Percentiles rank a stretch among this genome's conserved stretches.
phyloP scores from a whole-genome alignment of 116 monocot species.

The Zostera marina region DNA sequence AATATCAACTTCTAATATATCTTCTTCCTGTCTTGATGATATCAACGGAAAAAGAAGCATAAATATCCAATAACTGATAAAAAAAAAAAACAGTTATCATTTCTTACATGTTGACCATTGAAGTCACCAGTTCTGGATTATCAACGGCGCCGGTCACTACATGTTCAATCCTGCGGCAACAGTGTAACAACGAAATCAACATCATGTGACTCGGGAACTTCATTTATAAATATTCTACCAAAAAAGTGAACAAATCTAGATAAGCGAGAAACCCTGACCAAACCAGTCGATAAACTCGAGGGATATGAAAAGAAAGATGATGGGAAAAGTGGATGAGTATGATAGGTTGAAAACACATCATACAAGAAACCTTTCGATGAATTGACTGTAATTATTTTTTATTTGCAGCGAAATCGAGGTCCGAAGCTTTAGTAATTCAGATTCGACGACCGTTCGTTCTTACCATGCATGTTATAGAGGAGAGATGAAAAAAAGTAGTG shows the following conservation, averaged over 20 bases:
- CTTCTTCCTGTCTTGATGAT: no score
- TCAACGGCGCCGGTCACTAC: slow-evolving; percentile 5
- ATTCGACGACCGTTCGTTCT: neutral
- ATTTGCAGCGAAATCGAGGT: neutral
- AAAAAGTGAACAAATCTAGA: neutral
- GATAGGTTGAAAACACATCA: neutral
- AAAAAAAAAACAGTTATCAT: neutral
- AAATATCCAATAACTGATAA: neutral
- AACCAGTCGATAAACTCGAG: neutral
- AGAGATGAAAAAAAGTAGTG: neutral
- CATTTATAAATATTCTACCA: neutral
- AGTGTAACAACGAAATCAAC: neutral
- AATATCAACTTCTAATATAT: no score
- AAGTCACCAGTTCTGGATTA: slow-evolving; percentile 3
- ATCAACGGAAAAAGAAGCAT: no score
- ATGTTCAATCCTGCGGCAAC: neutral
- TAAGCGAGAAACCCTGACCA: neutral
- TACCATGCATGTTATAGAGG: neutral
- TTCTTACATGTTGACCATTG: slow-evolving; percentile 2
- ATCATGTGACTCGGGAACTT: neutral
- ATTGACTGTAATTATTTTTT: neutral
- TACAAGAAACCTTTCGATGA: neutral
- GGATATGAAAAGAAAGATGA: neutral
- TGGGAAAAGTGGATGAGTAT: neutral
- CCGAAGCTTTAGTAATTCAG: neutral